Percentiles rank a stretch among this genome's conserved stretches.
phyloP scores from a whole-genome alignment of 495 filamentous ascomycete species.

The Daldinia caldariorum region DNA sequence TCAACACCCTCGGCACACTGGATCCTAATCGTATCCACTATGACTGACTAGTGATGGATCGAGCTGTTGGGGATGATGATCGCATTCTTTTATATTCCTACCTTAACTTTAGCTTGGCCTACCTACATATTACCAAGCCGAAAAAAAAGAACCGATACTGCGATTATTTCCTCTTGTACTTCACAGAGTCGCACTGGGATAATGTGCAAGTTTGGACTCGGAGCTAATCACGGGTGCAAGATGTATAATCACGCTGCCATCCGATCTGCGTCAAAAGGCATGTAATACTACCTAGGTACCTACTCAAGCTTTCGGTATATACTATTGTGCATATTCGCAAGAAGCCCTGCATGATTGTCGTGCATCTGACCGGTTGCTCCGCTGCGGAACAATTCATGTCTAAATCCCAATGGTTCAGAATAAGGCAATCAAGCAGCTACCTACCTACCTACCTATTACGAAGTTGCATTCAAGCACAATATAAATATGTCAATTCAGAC shows the following conservation, averaged over 20 bases:
- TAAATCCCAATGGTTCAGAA: conserved; percentile 14
- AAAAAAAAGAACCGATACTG: conserved; percentile 20
- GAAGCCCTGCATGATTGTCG: conserved; percentile 15
- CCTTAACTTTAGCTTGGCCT: conserved; percentile 9
- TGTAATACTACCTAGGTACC: too few relatives aligned
- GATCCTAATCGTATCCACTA: conserved; percentile 17
- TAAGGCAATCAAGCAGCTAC: not conserved
- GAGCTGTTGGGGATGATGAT: conserved; percentile 29
- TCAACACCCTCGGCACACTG: conserved; percentile 13
- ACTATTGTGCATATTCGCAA: conserved; percentile 21
- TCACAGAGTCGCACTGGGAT: conserved; percentile 15
- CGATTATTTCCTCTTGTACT: not conserved
- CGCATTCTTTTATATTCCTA: conserved; percentile 30
- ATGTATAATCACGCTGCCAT: conserved; percentile 42
- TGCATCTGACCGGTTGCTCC: conserved; percentile 15
- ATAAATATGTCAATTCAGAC: conserved; percentile 8
- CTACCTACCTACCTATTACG: too few relatives aligned
- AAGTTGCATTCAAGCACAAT: conserved; percentile 7
- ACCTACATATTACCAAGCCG: conserved; percentile 21
- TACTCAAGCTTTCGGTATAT: conserved; percentile 25
- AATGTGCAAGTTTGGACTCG: conserved; percentile 1
- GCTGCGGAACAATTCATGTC: conserved; percentile 22
- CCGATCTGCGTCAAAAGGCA: conserved; percentile 38
- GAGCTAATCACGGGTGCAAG: conserved; percentile 33
- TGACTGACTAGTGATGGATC: conserved; percentile 10